A percentile compares a stretch with the other conserved stretches of the same genome.
phyloP scores from a whole-genome alignment of 257 asterid species.

The Avicennia marina region DNA sequence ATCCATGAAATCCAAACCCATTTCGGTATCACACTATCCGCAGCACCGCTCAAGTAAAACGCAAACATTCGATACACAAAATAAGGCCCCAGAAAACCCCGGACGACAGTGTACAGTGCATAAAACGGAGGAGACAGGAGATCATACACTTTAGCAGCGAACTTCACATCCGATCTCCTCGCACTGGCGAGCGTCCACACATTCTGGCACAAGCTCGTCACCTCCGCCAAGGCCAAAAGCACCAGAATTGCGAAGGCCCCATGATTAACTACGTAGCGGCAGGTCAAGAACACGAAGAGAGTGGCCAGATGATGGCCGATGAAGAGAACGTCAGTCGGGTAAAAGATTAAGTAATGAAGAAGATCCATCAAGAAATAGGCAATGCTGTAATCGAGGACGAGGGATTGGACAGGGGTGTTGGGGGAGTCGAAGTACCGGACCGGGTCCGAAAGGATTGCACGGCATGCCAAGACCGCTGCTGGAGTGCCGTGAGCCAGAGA shows the following conservation, averaged over 20 bases:
- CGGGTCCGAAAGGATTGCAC: slow-evolving; percentile 54
- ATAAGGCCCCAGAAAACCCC: slow-evolving; percentile 73
- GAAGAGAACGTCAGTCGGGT: slow-evolving; percentile 71
- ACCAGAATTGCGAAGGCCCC: slow-evolving; percentile 79
- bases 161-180: slow-evolving; percentile 45
- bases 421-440: slow-evolving; percentile 47
- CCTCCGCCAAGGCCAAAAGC: slow-evolving; percentile 74
- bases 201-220: slow-evolving; percentile 86
- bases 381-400: slow-evolving; percentile 84
- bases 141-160: slow-evolving; percentile 56
- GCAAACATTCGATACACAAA: slow-evolving; percentile 62
- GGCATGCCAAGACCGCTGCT: slow-evolving; percentile 62
- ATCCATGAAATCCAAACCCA: slow-evolving; percentile 94
- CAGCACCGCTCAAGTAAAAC: slow-evolving; percentile 60
- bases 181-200: slow-evolving; percentile 82
- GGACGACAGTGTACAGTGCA: slow-evolving; percentile 61
- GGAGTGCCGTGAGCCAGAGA: slow-evolving; percentile 92
- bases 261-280: slow-evolving; percentile 66
- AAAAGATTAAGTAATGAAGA: slow-evolving; percentile 60
- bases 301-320: slow-evolving; percentile 86
- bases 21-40: slow-evolving; percentile 61
- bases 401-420: slow-evolving; percentile 54
- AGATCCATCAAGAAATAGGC: slow-evolving; percentile 91
- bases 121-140: slow-evolving; percentile 82
- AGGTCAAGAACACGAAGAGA: slow-evolving; percentile 78